Evolutionary conservation across 192 early-diverging fungal species (phyloP), one percentile per base, ranked within the genome.

Genomic region (Oehlia diaphana): DNA sequence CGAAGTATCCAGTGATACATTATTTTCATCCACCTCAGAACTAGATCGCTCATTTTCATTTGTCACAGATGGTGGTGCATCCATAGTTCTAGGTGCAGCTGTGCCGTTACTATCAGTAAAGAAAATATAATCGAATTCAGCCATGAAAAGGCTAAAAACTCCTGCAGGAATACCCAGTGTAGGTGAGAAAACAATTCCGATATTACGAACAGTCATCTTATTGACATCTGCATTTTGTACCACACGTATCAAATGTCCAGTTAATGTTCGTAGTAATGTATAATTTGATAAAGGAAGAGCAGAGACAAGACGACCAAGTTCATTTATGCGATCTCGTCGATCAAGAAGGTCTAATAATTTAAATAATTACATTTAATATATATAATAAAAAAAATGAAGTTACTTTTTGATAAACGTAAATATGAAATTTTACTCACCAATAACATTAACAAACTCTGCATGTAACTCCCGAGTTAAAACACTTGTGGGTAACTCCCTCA

Each of bases 171-270:
- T 95, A 28, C 95, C 94, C 2, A 99, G 87, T 7, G 97, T 98
- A 23, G 96, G 97, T 42, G 95, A 93, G 80, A 98, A 98, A 7
- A 99, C 96, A 75, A 98, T 99, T 67, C 95, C 94, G 53, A 99
- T 91, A 88, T 98, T 98, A 31, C 94, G 91, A 70, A 96, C 88
- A 8, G 94, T 98, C 98, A 99, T 99, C 83, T 92, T 93, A 87
- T 99, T 99, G 35, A 91, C 85, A 44, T 92, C 91, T 13, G 91
- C 87, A 69, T 91, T 88, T 74, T 94, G 92, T 26, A 98, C 97
- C 63, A 99, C 92, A 58, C 93, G 86, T 71, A 97, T 92, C 72
- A 99, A 90, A 78, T 99, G 98, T 0, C 93, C 96, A 1, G 94
- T 93, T 72, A 99, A 83, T 4, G 92, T 92, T 47, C 93, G 90